Evolutionary conservation across 2,329 filamentous ascomycete species (phyloP), one percentile per base, ranked within the genome.

Genomic region (Penicillium sp.): DNA sequence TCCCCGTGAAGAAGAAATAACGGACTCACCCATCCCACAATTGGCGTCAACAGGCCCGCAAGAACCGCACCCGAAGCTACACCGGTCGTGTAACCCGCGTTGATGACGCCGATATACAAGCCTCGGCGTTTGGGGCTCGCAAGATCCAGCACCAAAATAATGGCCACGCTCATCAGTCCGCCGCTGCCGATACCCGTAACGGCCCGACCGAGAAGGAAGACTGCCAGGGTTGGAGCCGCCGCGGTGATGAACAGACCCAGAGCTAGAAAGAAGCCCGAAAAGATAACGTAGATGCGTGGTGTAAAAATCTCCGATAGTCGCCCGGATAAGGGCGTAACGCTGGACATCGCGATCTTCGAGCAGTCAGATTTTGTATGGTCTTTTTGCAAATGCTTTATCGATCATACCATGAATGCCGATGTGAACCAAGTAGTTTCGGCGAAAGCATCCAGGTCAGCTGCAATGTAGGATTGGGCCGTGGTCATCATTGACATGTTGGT

Each of bases 401-500:
- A 20, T 13, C 49, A 49, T 67, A 77, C 75, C 68, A 94, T 77
- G 66, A 90, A 95, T 2, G 86, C 79, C 28, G 87, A 89, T 7
- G 87, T 90, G 67, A 94, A 90, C 89, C 89, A 95, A 69, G 84
- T 88, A 31, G 84, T 85, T 49, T 84, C 76, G 50, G 85, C 83
- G 63, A 90, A 91, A 1, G 88, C 83, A 69, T 89, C 79, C 2
- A 95, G 76, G 58, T 92, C 89, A 7, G 80, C 81, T 2, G 89
- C 89, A 58, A 95, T 89, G 44, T 79, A 78, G 7, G 86, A 89
- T 71, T 94, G 90, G 1, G 87, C 88, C 50, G 90, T 92, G 5
- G 88, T 89, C 66, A 95, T 85, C 60, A 90, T 85, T 11, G 86
- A 89, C 72, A 92, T 89, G 64, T 94, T 94, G 55, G 81, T 79